These are phyloP conservation scores for Sporobolomyces pararoseus DNA, from an alignment of 768 basidiomycete genomes.

Conservation along the genomic window DNA sequence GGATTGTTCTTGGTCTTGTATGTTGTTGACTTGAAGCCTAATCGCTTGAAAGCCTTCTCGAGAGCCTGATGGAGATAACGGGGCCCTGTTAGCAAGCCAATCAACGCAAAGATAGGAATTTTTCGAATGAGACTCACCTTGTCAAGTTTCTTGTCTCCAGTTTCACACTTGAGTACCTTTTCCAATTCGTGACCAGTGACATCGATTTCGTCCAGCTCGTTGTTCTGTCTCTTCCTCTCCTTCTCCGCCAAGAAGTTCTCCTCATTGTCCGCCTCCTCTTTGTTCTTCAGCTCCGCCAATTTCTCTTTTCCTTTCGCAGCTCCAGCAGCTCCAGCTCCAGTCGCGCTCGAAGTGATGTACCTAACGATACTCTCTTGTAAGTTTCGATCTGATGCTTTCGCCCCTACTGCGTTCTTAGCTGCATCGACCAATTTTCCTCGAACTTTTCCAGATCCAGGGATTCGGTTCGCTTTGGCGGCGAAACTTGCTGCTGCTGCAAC, in stretches of 20 bases:
- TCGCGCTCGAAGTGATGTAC: constrained; percentile 23
- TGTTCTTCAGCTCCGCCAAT: background rate
- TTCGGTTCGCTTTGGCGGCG: constrained; percentile 19
- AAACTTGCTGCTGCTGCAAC: constrained; percentile 7
- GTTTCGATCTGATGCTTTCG: constrained; percentile 18
- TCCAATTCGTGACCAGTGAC: constrained; percentile 36
- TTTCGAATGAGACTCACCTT: constrained; percentile 29
- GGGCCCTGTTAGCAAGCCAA: too few species aligned
- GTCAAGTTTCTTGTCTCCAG: constrained; percentile 28
- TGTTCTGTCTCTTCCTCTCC: constrained; percentile 3
- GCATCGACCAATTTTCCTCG: constrained; percentile 33
- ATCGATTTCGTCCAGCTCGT: constrained; percentile 34
- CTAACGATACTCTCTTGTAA: constrained; percentile 26
- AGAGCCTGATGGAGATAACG: constrained; percentile 21
- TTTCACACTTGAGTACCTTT: constrained; percentile 36
- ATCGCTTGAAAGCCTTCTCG: constrained; percentile 37
- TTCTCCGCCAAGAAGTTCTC: constrained; percentile 2
- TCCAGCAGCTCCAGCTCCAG: background rate
- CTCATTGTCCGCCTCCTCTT: background rate
- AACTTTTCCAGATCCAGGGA: constrained; percentile 30
- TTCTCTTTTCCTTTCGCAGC: constrained; percentile 1
- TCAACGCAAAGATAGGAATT: too few species aligned
- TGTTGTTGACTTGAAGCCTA: constrained; percentile 27
- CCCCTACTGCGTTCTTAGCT: constrained; percentile 19
- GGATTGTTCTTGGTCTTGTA: constrained; percentile 35